Conservation (phyloP, 495 filamentous ascomycete genomes). For the Clavariopsis aquatica region DNA sequence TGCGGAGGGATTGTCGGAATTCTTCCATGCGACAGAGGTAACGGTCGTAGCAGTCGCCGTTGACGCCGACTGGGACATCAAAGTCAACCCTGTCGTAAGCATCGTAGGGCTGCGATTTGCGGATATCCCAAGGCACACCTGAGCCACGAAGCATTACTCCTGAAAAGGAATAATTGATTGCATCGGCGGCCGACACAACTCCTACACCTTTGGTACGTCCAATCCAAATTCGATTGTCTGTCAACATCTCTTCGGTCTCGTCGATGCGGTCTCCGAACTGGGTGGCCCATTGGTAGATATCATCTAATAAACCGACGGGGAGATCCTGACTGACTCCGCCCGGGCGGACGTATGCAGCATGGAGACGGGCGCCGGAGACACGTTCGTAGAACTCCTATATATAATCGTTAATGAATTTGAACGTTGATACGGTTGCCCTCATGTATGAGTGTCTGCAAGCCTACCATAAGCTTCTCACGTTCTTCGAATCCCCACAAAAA, state of each 20-base stretch:
- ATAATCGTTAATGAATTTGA: background rate
- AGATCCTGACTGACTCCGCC: constrained; percentile 96
- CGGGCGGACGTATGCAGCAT: constrained; percentile 96
- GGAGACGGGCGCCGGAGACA: constrained; percentile 95
- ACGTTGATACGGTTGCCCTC: background rate
- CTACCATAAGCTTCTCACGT: constrained; percentile 96
- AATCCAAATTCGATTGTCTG: constrained; percentile 99
- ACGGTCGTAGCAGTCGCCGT: constrained; percentile 98
- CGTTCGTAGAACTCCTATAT: constrained; percentile 97
- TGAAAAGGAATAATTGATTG: constrained; percentile 91
- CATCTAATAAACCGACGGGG: constrained; percentile 90
- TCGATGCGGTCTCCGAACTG: constrained; percentile 99
- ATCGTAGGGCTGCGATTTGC: constrained; percentile 94
- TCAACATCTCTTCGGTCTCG: constrained; percentile 97
- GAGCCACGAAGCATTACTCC: constrained; percentile 98
- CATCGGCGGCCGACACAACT: constrained; percentile 86
- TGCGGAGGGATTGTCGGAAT: constrained; percentile 94
- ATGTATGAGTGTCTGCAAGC: background rate
- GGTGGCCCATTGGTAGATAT: constrained; percentile 99
- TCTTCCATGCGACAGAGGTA: constrained; percentile 99
- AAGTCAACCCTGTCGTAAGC: constrained; percentile 98
- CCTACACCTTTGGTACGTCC: constrained; percentile 87
- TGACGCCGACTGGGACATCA: constrained; percentile 92
- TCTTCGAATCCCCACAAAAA: constrained; percentile 99
- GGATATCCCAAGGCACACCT: constrained; percentile 96